phyloP scores from a whole-genome alignment of 2,329 filamentous ascomycete species.

The Penicillium nordicum region DNA sequence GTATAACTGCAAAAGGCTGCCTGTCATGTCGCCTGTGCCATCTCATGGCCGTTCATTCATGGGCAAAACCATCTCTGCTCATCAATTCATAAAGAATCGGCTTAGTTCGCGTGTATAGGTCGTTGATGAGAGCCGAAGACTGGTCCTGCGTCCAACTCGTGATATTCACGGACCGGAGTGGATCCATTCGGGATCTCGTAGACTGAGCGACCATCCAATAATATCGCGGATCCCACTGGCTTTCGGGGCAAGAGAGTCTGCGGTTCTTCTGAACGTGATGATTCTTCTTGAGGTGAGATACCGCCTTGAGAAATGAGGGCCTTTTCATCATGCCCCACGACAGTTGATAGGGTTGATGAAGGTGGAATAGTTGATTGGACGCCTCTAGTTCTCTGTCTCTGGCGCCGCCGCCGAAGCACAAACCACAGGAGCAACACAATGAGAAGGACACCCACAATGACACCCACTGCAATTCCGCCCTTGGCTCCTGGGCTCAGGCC shows the following conservation, averaged over 20 bases:
- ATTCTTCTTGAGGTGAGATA: background rate
- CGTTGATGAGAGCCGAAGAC: constrained; percentile 16
- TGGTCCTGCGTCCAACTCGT: constrained; percentile 20
- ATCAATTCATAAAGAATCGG: background rate
- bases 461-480: constrained; percentile 34
- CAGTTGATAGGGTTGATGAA: background rate
- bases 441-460: constrained; percentile 38
- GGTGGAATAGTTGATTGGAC: background rate
- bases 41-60: background rate
- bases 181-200: constrained; percentile 13
- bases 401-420: constrained; percentile 14
- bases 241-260: constrained; percentile 12
- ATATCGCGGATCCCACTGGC: constrained; percentile 10
- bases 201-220: constrained; percentile 17
- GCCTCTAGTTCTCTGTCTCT: background rate
- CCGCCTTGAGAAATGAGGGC: background rate
- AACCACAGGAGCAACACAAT: constrained; percentile 20
- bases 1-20: background rate
- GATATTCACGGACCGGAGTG: constrained; percentile 13
- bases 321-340: constrained; percentile 7
- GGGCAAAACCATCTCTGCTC: background rate
- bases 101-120: constrained; percentile 14
- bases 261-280: background rate
- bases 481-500: constrained; percentile 27
- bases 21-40: background rate